These are phyloP conservation scores for Vitis vinifera DNA, from an alignment of 164 flowering plant species.

Conservation along the genomic window ASM3070453v1 NC_081816.1:1169501-1170000, in stretches of 20 bases:
- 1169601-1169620: constrained; percentile 2
- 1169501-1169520: too few species aligned
- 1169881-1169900: neutral
- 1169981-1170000: too few species aligned
- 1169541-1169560: too few species aligned
- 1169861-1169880: neutral
- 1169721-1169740: too few species aligned
- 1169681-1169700: neutral
- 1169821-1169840: neutral
- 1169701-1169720: neutral
- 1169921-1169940: too few species aligned
- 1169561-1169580: too few species aligned
- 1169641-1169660: constrained; percentile 4
- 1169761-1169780: neutral
- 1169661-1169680: constrained; percentile 1
- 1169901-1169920: too few species aligned
- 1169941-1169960: too few species aligned
- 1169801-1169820: neutral
- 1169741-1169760: too few species aligned
- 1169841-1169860: neutral
- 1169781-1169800: constrained; percentile 1
- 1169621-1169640: constrained; percentile 9
- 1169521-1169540: too few species aligned
- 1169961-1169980: too few species aligned
- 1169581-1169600: neutral